Evolutionary conservation across 345 rosid species (phyloP), one percentile per base, ranked within the genome.

Genomic region (Pugionium cornutum): DNA sequence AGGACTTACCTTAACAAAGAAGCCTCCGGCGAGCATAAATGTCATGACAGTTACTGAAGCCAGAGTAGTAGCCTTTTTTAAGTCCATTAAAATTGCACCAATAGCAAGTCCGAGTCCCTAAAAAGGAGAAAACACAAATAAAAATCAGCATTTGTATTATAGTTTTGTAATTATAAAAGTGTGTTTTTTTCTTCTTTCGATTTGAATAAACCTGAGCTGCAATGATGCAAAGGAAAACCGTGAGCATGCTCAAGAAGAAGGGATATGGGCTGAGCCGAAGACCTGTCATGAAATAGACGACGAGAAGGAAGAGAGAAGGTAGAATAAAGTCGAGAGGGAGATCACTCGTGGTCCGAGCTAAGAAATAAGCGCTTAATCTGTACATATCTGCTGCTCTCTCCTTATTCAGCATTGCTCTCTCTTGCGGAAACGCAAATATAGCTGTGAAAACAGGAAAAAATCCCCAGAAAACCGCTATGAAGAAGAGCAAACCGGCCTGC

Each of bases 91-190:
- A 7, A 83, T 70, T 11, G 99, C 99, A 18, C 99, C 99, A 32
- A 94, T 94, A 6, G 99, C 99, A 64, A 89, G 84, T 64, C 99
- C 99, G 2, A 94, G 96, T 42, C 99, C 99, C 99, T 89, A 81
- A 32, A 76, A 58, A 51, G 62, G 62, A 53, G 39, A 47, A 30
- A 37, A 7, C 35, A 65, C 18, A 2, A 52, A 1, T 39, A 18
- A 53, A 30, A 67, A 26, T 53, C 50, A 62, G 32, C 49, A 37
- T 7, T 7, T 9, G 36, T 8, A 2, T n/a, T 26, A 9, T 6
- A 10, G 0, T 34, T 26, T 46, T 32, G 1, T 7, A 9, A 18
- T 56, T 8, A 3, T 0, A 26, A 40, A 29, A 8, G 0, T 25
- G 5, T 42, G n/a, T 3, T 18, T 8, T 42, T 1, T 1, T 36